A percentile compares a stretch with the other conserved stretches of the same genome.
These are phyloP conservation scores for Aspergillus kassunensis DNA, from an alignment of 495 filamentous ascomycete species.

Conservation along the genomic window DNA sequence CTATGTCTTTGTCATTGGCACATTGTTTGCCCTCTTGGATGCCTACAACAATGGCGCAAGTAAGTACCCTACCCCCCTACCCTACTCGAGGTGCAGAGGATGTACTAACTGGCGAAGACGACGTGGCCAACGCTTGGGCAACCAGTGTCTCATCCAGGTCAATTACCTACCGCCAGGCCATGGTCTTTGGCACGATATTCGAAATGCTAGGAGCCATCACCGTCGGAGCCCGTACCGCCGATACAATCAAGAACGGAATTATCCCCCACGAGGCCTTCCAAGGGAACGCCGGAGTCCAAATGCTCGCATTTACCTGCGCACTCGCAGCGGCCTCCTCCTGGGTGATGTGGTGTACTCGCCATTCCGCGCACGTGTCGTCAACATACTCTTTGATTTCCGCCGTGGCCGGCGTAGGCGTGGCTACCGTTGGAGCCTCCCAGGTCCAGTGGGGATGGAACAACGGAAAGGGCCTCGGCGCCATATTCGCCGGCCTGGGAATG, in stretches of 20 bases:
- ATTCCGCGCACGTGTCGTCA: constrained; percentile 59
- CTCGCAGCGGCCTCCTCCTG: constrained; percentile 50
- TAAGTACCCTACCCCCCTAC: too few relatives aligned
- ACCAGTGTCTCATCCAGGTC: constrained; percentile 69
- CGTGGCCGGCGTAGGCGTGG: constrained; percentile 59
- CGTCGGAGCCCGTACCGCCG: constrained; percentile 56
- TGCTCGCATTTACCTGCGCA: constrained; percentile 58
- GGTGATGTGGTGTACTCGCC: constrained; percentile 60
- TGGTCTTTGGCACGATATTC: constrained; percentile 61
- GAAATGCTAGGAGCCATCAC: constrained; percentile 59
- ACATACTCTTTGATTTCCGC: constrained; percentile 62
- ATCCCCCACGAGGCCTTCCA: constrained; percentile 48
- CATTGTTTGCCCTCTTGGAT: constrained; percentile 70
- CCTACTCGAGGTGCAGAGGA: too few relatives aligned
- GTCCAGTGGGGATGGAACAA: constrained; percentile 62
- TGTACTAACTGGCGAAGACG: constrained; percentile 36
- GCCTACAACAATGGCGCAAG: constrained; percentile 67
- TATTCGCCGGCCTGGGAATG: constrained; percentile 59
- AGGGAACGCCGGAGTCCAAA: constrained; percentile 52
- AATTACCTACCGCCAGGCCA: constrained; percentile 60
- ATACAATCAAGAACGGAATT: constrained; percentile 58
- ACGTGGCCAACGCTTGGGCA: constrained; percentile 75
- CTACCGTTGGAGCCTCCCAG: constrained; percentile 51
- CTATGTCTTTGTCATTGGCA: constrained; percentile 73
- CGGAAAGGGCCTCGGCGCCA: constrained; percentile 55